Percentiles rank a stretch among this genome's conserved stretches.
These are phyloP conservation scores for Neurospora sublineolata DNA, from an alignment of 495 filamentous ascomycete genomes.

Conservation along the genomic window DNA sequence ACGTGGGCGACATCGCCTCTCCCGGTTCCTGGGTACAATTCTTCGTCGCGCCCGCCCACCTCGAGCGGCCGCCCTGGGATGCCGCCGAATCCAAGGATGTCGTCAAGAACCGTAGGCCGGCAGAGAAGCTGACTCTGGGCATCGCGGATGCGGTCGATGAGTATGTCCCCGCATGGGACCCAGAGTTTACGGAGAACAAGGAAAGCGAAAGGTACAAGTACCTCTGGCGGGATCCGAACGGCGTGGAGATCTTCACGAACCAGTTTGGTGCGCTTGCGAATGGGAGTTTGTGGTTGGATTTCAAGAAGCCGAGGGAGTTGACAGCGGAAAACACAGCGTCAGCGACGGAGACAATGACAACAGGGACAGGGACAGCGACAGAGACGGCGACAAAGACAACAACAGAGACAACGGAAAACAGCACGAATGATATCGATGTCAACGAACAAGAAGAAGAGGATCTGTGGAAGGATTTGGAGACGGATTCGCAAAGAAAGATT, in stretches of 20 bases:
- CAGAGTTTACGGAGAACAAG: neutral
- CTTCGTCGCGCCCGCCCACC: slow-evolving; percentile 23
- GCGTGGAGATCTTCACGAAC: neutral
- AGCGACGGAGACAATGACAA: neutral
- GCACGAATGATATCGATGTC: neutral
- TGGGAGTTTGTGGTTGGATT: neutral
- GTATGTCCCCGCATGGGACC: neutral
- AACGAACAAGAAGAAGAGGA: neutral
- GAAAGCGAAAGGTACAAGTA: neutral
- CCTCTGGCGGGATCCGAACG: neutral
- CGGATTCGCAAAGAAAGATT: neutral
- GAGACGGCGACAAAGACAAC: neutral
- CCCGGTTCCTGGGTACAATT: slow-evolving; percentile 40
- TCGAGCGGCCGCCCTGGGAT: slow-evolving; percentile 7
- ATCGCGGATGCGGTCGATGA: neutral
- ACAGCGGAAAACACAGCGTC: neutral
- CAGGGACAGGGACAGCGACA: neutral
- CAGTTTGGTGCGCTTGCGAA: neutral
- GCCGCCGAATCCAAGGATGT: neutral
- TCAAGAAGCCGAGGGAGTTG: neutral
- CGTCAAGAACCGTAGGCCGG: neutral
- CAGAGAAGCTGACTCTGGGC: neutral
- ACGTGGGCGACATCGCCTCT: slow-evolving; percentile 21
- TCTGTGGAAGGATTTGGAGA: neutral
- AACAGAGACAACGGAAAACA: neutral